Percentiles rank a stretch among this genome's conserved stretches.
phyloP scores from a whole-genome alignment of 2,329 filamentous ascomycete genomes.

The Tolypocladium paradoxum region DNA sequence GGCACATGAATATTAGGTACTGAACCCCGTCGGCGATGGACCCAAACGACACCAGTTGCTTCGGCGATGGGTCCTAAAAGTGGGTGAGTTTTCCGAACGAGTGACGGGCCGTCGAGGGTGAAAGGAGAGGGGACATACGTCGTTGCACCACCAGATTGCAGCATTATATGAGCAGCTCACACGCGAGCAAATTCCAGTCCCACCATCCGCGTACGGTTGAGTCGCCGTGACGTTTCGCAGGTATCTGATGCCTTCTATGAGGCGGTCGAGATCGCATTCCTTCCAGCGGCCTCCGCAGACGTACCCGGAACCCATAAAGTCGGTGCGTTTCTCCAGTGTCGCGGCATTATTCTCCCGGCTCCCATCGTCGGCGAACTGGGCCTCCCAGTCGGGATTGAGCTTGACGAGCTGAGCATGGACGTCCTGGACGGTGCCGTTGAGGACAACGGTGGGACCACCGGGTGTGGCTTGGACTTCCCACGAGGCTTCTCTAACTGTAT shows the following conservation, averaged over 20 bases:
- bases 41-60: background rate
- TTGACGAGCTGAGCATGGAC: constrained; percentile 7
- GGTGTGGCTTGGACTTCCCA: constrained; percentile 9
- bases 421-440: constrained; percentile 11
- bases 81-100: background rate
- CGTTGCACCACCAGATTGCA: constrained; percentile 15
- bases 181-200: constrained; percentile 7
- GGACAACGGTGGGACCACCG: constrained; percentile 1
- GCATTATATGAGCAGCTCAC: constrained; percentile 10
- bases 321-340: background rate
- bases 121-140: constrained; percentile 6
- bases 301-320: background rate
- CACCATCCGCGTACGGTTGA: background rate
- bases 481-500: background rate
- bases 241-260: constrained; percentile 6
- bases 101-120: background rate
- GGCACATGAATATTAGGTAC: background rate
- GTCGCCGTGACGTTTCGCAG: constrained; percentile 2
- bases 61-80: background rate
- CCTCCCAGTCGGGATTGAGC: constrained; percentile 9
- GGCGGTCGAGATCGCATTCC: background rate
- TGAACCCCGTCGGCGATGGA: constrained; percentile 1
- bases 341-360: too few relatives aligned
- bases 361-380: constrained; percentile 1
- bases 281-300: background rate